A percentile compares a stretch with the other conserved stretches of the same genome.
phyloP scores from a whole-genome alignment of 345 rosid species.

The Dimocarpus longan region DNA sequence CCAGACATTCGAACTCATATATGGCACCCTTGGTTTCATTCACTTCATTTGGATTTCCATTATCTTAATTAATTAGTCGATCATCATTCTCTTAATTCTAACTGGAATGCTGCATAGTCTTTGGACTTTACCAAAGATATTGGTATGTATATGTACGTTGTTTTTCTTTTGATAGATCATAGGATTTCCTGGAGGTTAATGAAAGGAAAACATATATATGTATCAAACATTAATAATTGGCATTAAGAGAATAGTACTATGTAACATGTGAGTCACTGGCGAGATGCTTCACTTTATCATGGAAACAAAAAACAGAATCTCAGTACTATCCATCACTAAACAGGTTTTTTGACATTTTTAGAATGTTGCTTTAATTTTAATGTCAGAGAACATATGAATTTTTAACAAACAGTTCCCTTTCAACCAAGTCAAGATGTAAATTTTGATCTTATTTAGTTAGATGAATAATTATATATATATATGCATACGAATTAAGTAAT shows the following conservation, averaged over 20 bases:
- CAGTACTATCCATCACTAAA: background rate
- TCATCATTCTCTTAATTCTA: too few relatives aligned
- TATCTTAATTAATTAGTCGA: background rate
- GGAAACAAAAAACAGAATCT: background rate
- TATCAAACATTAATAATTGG: background rate
- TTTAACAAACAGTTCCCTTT: too few relatives aligned
- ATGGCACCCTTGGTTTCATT: background rate
- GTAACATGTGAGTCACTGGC: background rate
- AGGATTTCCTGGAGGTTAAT: background rate
- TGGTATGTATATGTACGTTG: too few relatives aligned
- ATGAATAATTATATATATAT: too few relatives aligned
- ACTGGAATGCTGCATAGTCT: too few relatives aligned
- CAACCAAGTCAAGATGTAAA: too few relatives aligned
- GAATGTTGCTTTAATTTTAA: background rate
- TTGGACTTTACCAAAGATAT: too few relatives aligned
- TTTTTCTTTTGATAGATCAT: too few relatives aligned
- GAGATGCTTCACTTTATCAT: constrained; percentile 10
- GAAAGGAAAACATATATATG: background rate
- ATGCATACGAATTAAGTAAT: too few relatives aligned
- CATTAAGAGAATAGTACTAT: background rate
- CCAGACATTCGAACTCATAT: constrained; percentile 8
- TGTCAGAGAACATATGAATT: too few relatives aligned
- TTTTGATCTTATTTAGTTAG: too few relatives aligned
- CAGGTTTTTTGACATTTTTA: background rate
- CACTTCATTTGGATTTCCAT: background rate